phyloP scores from a whole-genome alignment of 164 flowering plant genomes.

The Kingdonia uniflora region DNA sequence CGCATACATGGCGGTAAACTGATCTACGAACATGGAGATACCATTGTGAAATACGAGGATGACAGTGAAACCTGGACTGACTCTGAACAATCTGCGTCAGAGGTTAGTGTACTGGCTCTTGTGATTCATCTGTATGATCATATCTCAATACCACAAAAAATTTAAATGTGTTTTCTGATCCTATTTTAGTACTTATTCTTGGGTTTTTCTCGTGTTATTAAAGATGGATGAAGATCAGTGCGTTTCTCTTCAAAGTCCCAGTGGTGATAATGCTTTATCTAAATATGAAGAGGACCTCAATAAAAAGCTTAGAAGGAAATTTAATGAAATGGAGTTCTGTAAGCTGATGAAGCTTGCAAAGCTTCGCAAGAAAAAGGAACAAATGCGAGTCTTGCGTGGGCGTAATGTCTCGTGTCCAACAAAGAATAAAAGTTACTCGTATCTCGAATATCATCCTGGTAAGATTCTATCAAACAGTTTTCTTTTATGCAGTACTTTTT shows the following conservation, averaged over 20 bases:
- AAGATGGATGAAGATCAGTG: conserved; percentile 13
- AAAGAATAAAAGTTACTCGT: conserved; percentile 17
- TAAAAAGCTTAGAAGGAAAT: conserved; percentile 22
- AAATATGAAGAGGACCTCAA: conserved; percentile 22
- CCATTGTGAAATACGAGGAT: conserved; percentile 18
- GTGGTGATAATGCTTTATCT: background rate
- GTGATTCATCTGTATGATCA: background rate
- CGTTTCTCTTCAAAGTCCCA: conserved; percentile 2
- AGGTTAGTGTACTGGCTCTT: background rate
- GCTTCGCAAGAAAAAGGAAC: conserved; percentile 4
- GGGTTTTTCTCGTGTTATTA: background rate
- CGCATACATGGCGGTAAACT: conserved; percentile 7
- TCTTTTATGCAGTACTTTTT: too few species aligned
- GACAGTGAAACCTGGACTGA: conserved; percentile 15
- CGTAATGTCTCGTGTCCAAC: conserved; percentile 9
- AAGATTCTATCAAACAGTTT: too few species aligned
- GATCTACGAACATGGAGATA: conserved; percentile 11
- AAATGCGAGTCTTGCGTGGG: conserved; percentile 18
- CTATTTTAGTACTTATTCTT: background rate
- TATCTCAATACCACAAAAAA: background rate
- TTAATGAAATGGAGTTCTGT: conserved; percentile 17
- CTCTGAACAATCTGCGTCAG: conserved; percentile 4
- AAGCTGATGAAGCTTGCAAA: conserved; percentile 10
- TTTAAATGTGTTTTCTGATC: background rate
- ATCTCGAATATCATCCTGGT: conserved; percentile 34